Percentiles rank a stretch among this genome's conserved stretches.
These are phyloP conservation scores for Smittium culicis DNA, from an alignment of 371 early-diverging fungal genomes.

Conservation along the genomic window DNA sequence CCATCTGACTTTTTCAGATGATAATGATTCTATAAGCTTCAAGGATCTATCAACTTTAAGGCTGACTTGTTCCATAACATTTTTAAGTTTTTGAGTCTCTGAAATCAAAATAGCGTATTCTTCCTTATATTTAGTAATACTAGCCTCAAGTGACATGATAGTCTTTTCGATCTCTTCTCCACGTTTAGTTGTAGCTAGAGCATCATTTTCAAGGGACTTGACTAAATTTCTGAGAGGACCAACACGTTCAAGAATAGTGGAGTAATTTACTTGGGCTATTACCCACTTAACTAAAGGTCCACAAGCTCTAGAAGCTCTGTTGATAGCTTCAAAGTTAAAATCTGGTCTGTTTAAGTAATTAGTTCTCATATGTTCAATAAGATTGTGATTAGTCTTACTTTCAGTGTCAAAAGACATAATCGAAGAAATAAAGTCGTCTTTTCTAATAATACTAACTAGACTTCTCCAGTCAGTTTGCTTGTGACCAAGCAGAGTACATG, in stretches of 20 bases:
- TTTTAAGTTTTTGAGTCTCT: constrained; percentile 78
- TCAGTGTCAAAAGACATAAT: constrained; percentile 92
- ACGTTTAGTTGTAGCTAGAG: constrained; percentile 54
- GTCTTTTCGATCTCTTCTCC: constrained; percentile 61
- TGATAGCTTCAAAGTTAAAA: constrained; percentile 86
- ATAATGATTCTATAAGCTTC: constrained; percentile 74
- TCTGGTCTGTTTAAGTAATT: constrained; percentile 66
- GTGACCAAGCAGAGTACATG: constrained; percentile 87
- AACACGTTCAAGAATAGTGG: constrained; percentile 80
- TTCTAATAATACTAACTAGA: constrained; percentile 79
- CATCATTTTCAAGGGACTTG: constrained; percentile 59
- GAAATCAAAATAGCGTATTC: constrained; percentile 93
- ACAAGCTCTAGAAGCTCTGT: constrained; percentile 97
- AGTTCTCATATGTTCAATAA: constrained; percentile 63
- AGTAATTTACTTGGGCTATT: constrained; percentile 84
- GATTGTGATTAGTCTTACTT: constrained; percentile 46
- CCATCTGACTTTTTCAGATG: constrained; percentile 92
- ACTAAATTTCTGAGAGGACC: constrained; percentile 94
- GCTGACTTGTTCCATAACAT: constrained; percentile 91
- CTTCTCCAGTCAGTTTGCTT: constrained; percentile 72
- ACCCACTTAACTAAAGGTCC: constrained; percentile 97
- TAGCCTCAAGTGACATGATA: constrained; percentile 71
- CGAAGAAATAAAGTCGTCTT: constrained; percentile 94
- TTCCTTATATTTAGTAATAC: constrained; percentile 81
- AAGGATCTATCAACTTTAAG: constrained; percentile 85